Percentiles rank a stretch among this genome's conserved stretches.
Conservation (phyloP, 108 stramenopile genomes). For the Conticribra weissflogii region DNA sequence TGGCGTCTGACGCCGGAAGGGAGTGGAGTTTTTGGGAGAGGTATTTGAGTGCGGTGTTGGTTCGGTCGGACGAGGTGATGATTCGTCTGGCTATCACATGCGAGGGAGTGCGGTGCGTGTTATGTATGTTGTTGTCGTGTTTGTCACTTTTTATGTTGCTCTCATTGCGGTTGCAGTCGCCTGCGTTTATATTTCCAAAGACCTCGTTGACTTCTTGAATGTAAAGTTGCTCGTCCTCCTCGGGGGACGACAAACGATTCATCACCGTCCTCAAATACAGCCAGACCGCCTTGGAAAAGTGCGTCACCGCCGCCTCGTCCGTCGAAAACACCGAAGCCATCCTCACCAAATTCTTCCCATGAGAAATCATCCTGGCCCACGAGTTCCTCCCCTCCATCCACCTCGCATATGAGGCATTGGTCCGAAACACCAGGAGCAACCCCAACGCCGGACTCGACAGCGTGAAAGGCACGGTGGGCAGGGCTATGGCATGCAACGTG, state of each 20-base stretch:
- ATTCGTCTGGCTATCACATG: no score
- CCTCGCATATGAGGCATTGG: constrained; percentile 66
- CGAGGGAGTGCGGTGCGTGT: no score
- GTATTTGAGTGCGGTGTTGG: constrained; percentile 50
- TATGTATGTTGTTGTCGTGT: no score
- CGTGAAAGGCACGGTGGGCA: constrained; percentile 69
- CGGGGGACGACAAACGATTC: constrained; percentile 46
- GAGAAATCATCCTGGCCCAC: constrained; percentile 59
- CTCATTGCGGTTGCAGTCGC: not conserved
- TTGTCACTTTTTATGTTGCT: no score
- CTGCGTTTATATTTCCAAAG: not conserved
- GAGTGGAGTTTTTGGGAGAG: constrained; percentile 44
- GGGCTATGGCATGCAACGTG: constrained; percentile 37
- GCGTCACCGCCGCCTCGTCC: constrained; percentile 30
- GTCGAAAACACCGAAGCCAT: constrained; percentile 53
- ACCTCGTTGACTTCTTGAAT: constrained; percentile 20
- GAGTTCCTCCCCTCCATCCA: constrained; percentile 64
- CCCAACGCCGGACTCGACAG: constrained; percentile 63
- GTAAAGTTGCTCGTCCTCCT: constrained; percentile 54
- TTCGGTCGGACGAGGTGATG: constrained; percentile 35
- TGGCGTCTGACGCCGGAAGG: constrained; percentile 42
- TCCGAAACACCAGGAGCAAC: constrained; percentile 70
- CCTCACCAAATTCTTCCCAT: constrained; percentile 54
- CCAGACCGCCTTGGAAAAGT: constrained; percentile 51
- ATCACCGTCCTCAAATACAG: constrained; percentile 49